Percentiles rank a stretch among this genome's conserved stretches.
These are phyloP conservation scores for Huntiella savannae DNA, from an alignment of 2,329 filamentous ascomycete species.

Conservation along the genomic window DNA sequence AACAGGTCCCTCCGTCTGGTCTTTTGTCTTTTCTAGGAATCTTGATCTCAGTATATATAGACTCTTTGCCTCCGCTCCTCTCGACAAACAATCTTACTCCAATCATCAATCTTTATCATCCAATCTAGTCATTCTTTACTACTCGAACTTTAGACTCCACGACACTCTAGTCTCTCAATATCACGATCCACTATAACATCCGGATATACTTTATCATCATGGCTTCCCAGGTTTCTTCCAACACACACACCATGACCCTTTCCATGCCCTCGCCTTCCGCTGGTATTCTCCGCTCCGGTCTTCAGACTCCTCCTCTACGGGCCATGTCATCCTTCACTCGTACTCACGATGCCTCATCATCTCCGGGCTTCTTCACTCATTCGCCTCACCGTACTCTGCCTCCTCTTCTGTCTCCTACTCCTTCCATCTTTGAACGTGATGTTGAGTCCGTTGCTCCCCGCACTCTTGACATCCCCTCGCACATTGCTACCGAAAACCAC, in stretches of 20 bases:
- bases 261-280: background rate
- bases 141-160: background rate
- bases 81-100: too few relatives aligned
- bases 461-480: conserved; percentile 74
- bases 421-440: conserved; percentile 81
- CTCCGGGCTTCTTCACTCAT: conserved; percentile 27
- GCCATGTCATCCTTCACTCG: conserved; percentile 10
- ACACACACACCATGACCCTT: conserved; percentile 31
- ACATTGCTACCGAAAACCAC: conserved; percentile 85
- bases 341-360: conserved; percentile 21
- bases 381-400: conserved; percentile 51
- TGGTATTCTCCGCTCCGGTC: background rate
- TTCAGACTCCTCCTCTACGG: conserved; percentile 3
- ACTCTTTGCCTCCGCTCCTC: background rate
- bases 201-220: background rate
- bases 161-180: conserved; percentile 1
- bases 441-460: conserved; percentile 58
- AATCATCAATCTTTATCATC: background rate
- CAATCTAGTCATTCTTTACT: background rate
- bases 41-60: background rate
- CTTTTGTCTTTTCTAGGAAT: too few relatives aligned
- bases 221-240: conserved; percentile 32
- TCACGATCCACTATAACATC: background rate
- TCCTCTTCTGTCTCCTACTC: conserved; percentile 44
- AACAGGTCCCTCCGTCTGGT: too few relatives aligned